Conservation (phyloP, 371 early-diverging fungal species). For the Mucor irregularis region DNA sequence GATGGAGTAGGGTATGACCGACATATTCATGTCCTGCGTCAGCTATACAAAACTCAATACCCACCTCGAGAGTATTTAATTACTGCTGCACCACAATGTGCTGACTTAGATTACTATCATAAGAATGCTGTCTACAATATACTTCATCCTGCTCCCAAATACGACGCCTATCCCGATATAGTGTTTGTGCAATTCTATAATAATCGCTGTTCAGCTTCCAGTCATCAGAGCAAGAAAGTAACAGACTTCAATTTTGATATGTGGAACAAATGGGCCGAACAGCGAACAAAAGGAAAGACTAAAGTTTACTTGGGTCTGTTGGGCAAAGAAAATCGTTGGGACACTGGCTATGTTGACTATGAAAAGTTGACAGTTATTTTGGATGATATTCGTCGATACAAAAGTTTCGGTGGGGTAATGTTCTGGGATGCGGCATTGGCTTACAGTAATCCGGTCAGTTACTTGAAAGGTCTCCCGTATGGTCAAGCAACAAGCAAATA, state of each 20-base stretch:
- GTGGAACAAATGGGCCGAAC: slow-evolving; percentile 52
- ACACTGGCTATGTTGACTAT: slow-evolving; percentile 53
- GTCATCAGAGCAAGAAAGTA: slow-evolving; percentile 18
- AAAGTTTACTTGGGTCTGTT: slow-evolving; percentile 58
- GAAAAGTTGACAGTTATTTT: slow-evolving; percentile 42
- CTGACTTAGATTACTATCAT: slow-evolving; percentile 54
- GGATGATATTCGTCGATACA: slow-evolving; percentile 26
- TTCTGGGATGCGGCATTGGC: slow-evolving; percentile 64
- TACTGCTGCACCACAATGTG: slow-evolving; percentile 59
- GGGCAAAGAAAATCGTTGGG: slow-evolving; percentile 52
- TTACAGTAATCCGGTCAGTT: slow-evolving; percentile 35
- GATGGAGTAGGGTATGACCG: slow-evolving; percentile 30
- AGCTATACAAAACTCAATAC: slow-evolving; percentile 41
- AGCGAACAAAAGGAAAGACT: slow-evolving; percentile 23
- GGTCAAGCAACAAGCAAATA: slow-evolving; percentile 35
- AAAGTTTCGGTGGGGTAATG: slow-evolving; percentile 69
- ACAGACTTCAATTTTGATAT: slow-evolving; percentile 59
- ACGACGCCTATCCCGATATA: slow-evolving; percentile 52
- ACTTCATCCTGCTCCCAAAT: slow-evolving; percentile 32
- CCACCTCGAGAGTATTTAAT: slow-evolving; percentile 38
- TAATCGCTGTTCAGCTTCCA: slow-evolving; percentile 58
- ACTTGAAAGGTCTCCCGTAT: slow-evolving; percentile 16
- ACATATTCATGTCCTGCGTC: slow-evolving; percentile 29
- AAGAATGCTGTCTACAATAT: slow-evolving; percentile 47
- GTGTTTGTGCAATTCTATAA: slow-evolving; percentile 80